Evolutionary conservation across 1,139 yeast genomes (phyloP).

Genomic region (Eremothecium cymbalariae): DNA sequence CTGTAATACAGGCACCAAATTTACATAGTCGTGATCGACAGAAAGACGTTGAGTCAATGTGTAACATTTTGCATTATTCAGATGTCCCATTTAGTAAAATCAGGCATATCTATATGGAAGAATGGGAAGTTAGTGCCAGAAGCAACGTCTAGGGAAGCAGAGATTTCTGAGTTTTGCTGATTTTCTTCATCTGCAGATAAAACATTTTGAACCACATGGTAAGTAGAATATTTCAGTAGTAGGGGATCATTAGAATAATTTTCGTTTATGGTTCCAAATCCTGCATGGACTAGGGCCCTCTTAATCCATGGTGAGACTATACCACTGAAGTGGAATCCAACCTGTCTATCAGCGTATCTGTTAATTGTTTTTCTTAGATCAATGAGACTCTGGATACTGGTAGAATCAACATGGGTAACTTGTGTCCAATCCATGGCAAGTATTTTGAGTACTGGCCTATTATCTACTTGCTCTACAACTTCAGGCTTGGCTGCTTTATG

Average conservation of each 20-base stretch:
- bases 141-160: constrained; percentile 42
- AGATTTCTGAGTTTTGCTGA: constrained; percentile 25
- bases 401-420: constrained; percentile 67
- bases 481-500: constrained; percentile 29
- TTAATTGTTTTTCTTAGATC: constrained; percentile 69
- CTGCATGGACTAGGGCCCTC: constrained; percentile 65
- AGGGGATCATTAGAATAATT: constrained; percentile 28
- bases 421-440: constrained; percentile 75
- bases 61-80: constrained; percentile 7
- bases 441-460: constrained; percentile 60
- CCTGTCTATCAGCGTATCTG: constrained; percentile 71
- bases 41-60: no score
- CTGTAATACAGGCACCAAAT: background rate
- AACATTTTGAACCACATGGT: constrained; percentile 28
- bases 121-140: constrained; percentile 71
- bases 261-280: constrained; percentile 61
- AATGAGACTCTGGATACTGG: constrained; percentile 69
- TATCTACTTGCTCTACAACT: constrained; percentile 32
- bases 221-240: constrained; percentile 27
- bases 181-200: constrained; percentile 19
- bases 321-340: constrained; percentile 85
- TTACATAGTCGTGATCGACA: no score
- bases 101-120: constrained; percentile 83
- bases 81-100: constrained; percentile 40
- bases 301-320: constrained; percentile 81